These are phyloP conservation scores for Claviceps capensis DNA, from an alignment of 2,329 filamentous ascomycete species.

Conservation along the genomic window DNA sequence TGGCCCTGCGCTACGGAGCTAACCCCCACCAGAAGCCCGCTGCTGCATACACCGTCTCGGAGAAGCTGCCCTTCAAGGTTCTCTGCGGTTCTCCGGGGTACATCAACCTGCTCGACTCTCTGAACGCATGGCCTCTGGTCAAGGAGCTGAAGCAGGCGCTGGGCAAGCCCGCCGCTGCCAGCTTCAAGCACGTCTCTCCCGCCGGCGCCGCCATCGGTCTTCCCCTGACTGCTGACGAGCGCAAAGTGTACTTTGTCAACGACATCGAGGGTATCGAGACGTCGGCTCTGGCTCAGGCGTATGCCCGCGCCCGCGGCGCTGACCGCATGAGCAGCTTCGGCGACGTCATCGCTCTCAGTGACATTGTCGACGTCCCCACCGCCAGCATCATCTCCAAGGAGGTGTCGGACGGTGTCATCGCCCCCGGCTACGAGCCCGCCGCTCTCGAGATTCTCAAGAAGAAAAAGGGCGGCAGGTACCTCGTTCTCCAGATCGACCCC, in stretches of 20 bases:
- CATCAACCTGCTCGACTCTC: conserved; percentile 90
- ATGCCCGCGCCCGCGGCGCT: conserved; percentile 85
- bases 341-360: conserved; percentile 86
- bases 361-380: conserved; percentile 80
- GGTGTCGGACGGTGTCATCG: conserved; percentile 93
- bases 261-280: conserved; percentile 82
- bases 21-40: conserved; percentile 99
- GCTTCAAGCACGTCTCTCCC: conserved; percentile 98
- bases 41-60: conserved; percentile 61
- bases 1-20: conserved; percentile 82
- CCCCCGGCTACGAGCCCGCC: conserved; percentile 70
- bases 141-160: conserved; percentile 90
- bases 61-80: conserved; percentile 84
- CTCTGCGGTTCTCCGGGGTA: conserved; percentile 83
- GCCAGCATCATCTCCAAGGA: conserved; percentile 97
- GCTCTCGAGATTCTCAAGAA: conserved; percentile 86
- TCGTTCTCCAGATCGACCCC: conserved; percentile 88
- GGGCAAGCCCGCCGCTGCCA: conserved; percentile 78
- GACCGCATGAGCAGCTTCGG: conserved; percentile 99
- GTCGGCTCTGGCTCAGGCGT: conserved; percentile 81
- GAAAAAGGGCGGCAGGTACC: conserved; percentile 97
- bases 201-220: conserved; percentile 91
- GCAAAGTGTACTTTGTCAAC: conserved; percentile 96
- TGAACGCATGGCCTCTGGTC: conserved; percentile 94
- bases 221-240: conserved; percentile 72